phyloP scores from a whole-genome alignment of 768 basidiomycete species.

The Leucocoprinus leucothites region DNA sequence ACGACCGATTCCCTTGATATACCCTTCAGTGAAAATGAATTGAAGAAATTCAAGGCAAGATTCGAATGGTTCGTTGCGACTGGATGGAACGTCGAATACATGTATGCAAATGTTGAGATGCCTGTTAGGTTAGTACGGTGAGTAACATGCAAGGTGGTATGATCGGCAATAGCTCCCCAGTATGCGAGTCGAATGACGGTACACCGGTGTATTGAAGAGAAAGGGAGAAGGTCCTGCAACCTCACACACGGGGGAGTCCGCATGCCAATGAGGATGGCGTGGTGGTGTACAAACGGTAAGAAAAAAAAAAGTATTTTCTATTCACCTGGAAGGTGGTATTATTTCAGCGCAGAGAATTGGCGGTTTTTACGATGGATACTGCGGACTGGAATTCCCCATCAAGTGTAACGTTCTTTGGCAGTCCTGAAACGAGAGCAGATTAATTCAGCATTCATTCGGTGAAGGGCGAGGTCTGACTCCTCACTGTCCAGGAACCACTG shows the following conservation, averaged over 20 bases:
- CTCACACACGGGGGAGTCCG: too few species aligned
- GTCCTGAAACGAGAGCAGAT: slow-evolving; percentile 27
- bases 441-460: background rate
- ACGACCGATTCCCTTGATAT: slow-evolving; percentile 50
- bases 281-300: background rate
- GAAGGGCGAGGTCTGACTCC: slow-evolving; percentile 14
- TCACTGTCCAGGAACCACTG: slow-evolving; percentile 55
- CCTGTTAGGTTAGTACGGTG: too few species aligned
- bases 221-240: too few species aligned
- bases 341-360: slow-evolving; percentile 56
- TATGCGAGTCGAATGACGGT: too few species aligned
- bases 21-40: slow-evolving; percentile 30
- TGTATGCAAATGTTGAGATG: slow-evolving; percentile 16
- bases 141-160: too few species aligned
- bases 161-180: too few species aligned
- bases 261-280: background rate
- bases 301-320: background rate
- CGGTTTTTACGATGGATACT: slow-evolving; percentile 57
- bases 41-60: slow-evolving; percentile 43
- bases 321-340: slow-evolving; percentile 52
- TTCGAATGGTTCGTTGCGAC: slow-evolving; percentile 45
- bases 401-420: slow-evolving; percentile 52
- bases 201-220: too few species aligned
- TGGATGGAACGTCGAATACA: slow-evolving; percentile 59
- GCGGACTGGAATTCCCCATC: slow-evolving; percentile 59